Percentiles rank a stretch among this genome's conserved stretches.
Evolutionary conservation across 208 protist species (phyloP).

Genomic region (Borovskyia barvae): DNA sequence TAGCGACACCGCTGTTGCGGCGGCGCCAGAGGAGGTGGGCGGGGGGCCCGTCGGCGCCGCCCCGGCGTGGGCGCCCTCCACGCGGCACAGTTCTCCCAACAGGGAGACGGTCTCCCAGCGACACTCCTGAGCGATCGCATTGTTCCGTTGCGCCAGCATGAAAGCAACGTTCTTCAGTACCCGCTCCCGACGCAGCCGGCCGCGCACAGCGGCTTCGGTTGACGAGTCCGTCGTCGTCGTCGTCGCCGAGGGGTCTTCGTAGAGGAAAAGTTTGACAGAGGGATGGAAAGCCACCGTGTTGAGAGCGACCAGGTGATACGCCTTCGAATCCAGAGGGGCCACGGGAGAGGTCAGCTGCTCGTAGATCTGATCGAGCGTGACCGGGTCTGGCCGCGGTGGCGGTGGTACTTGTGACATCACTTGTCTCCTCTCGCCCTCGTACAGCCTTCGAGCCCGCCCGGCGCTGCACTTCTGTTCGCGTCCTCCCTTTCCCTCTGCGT

Average conservation of each 20-base stretch:
- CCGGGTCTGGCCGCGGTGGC: constrained; percentile 73
- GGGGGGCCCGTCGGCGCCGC: too few relatives aligned
- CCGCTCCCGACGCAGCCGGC: constrained; percentile 38
- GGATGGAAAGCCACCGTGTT: constrained; percentile 79
- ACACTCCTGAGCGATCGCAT: constrained; percentile 63
- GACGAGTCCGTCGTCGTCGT: neutral
- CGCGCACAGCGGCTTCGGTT: constrained; percentile 11
- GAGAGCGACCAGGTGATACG: constrained; percentile 79
- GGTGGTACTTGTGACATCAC: constrained; percentile 49
- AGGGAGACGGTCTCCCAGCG: constrained; percentile 81
- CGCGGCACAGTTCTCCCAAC: constrained; percentile 75
- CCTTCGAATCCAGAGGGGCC: constrained; percentile 41
- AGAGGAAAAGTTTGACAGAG: constrained; percentile 81
- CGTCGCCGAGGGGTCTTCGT: constrained; percentile 27
- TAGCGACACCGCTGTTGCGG: too few relatives aligned
- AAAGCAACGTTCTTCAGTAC: constrained; percentile 65
- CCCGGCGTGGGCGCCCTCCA: constrained; percentile 38
- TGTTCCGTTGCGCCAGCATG: constrained; percentile 73
- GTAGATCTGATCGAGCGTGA: constrained; percentile 85
- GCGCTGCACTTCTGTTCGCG: too few relatives aligned
- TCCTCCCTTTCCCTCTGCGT: too few relatives aligned
- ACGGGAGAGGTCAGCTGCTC: constrained; percentile 40
- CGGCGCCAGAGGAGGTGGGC: constrained; percentile 23
- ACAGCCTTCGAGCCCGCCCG: too few relatives aligned
- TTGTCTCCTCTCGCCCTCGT: constrained; percentile 22